Base-by-base conservation (phyloP, 495 filamentous ascomycete genomes). In the Rhypophila decipiens region DNA sequence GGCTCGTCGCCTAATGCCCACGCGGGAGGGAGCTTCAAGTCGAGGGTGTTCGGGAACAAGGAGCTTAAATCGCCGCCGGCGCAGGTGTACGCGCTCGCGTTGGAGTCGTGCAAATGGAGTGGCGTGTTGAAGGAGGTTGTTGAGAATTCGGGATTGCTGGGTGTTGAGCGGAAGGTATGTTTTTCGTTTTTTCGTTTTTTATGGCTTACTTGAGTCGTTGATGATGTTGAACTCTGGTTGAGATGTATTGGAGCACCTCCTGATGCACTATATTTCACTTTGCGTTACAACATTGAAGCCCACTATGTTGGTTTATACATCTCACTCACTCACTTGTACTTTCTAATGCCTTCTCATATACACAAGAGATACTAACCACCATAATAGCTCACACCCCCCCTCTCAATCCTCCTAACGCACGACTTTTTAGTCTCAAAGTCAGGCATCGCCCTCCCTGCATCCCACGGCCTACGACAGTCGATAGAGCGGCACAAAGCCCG, bases 91-190 rank as follows among this genome's bases (percentile, higher is more conserved):
- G 93, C 93, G 2, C 67, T 98, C 5, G 80, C 85, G 31, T 78
- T 80, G 24, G 90, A 96, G 60, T 82, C 88, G 2, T 78, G 86
- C 37, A 96, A 95, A 84, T 95, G 94, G 88, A 88, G 88, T 50
- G 60, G 74, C 18, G 72, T 96, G 2, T 68, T 98, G 12, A 86
- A 88, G 42, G 88, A 94, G 48, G 84, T 96, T 3, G 81, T 98
- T 59, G 87, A 91, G 42, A 77, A 73, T 27, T 74, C 88, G 2
- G 80, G 79, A 19, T 67, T 95, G 4, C 68, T 94, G 12, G 70
- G 72, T 9, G 51, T 81, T 0, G 93, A 98, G 68, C 84, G 78
- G 39, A 96, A 96, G n/a, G n/a, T n/a, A n/a, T n/a, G n/a, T n/a
- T n/a, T n/a, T n/a, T n/a, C n/a, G n/a, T n/a, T n/a, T n/a, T n/a